Conservation (phyloP, 805 yeast species). For the Wickerhamiella lipophila region DNA sequence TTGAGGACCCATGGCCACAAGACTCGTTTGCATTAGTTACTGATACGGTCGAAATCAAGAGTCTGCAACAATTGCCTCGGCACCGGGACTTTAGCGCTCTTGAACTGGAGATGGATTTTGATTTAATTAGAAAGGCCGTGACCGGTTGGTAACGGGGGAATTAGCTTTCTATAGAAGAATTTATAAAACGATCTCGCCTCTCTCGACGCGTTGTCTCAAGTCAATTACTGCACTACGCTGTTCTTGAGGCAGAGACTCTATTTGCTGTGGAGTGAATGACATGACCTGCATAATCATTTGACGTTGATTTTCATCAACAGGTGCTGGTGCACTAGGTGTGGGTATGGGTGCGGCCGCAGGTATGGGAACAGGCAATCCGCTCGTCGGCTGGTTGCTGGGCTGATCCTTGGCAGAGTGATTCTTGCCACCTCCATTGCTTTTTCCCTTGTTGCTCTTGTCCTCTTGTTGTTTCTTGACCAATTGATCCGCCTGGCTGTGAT, state of each 20-base stretch:
- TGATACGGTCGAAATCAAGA: background rate
- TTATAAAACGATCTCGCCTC: conserved; percentile 19
- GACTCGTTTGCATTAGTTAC: background rate
- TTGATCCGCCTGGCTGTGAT: conserved; percentile 20
- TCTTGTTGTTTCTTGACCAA: conserved; percentile 10
- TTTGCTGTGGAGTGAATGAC: conserved; percentile 40
- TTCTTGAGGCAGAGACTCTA: conserved; percentile 38
- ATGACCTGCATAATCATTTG: conserved; percentile 40
- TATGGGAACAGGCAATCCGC: no score
- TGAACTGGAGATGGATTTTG: background rate
- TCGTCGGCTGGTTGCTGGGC: no score
- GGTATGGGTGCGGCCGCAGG: background rate
- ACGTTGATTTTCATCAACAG: conserved; percentile 9
- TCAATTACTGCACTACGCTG: conserved; percentile 33
- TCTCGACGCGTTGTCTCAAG: conserved; percentile 21
- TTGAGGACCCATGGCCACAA: conserved; percentile 24
- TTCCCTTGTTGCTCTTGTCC: background rate
- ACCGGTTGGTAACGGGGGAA: background rate
- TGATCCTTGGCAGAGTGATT: background rate
- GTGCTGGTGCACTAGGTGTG: conserved; percentile 4
- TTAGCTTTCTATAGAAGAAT: no score
- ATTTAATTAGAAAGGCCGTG: background rate
- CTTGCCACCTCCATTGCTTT: background rate
- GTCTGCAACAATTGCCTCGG: background rate
- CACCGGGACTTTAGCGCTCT: background rate